Evolutionary conservation across 768 basidiomycete species (phyloP).

Genomic region (Dictyophora rubrovolvata): DNA sequence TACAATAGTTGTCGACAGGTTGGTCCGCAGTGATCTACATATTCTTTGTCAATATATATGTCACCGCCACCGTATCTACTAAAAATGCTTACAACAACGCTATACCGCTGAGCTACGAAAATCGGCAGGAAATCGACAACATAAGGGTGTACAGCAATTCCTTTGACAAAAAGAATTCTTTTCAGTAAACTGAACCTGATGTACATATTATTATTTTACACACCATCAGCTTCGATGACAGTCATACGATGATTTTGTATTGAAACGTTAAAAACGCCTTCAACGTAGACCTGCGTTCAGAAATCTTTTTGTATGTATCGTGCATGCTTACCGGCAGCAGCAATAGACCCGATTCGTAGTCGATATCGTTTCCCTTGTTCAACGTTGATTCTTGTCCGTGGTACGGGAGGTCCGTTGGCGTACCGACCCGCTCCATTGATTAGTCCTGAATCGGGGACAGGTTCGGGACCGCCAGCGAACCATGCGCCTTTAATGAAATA

Average conservation of each 20-base stretch:
- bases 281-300: too few relatives aligned
- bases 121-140: constrained; percentile 17
- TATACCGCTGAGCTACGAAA: constrained; percentile 21
- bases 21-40: constrained; percentile 16
- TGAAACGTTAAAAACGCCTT: constrained; percentile 27
- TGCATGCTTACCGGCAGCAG: not conserved
- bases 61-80: not conserved
- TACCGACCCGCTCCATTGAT: constrained; percentile 46
- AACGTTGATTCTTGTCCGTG: constrained; percentile 38
- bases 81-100: constrained; percentile 17
- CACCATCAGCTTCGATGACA: constrained; percentile 17
- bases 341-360: not conserved
- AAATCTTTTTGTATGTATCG: not conserved
- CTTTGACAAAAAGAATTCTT: not conserved
- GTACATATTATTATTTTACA: constrained; percentile 20
- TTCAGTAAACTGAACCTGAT: not conserved
- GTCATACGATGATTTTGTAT: constrained; percentile 20
- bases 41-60: not conserved
- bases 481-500: too few relatives aligned
- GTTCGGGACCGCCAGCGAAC: constrained; percentile 3
- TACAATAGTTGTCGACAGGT: constrained; percentile 13
- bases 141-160: constrained; percentile 10
- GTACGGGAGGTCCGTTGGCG: constrained; percentile 28
- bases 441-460: constrained; percentile 29
- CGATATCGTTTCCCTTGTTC: constrained; percentile 16